Base-by-base conservation (phyloP, 2,329 filamentous ascomycete genomes). In the Gyromitra esculenta region DNA sequence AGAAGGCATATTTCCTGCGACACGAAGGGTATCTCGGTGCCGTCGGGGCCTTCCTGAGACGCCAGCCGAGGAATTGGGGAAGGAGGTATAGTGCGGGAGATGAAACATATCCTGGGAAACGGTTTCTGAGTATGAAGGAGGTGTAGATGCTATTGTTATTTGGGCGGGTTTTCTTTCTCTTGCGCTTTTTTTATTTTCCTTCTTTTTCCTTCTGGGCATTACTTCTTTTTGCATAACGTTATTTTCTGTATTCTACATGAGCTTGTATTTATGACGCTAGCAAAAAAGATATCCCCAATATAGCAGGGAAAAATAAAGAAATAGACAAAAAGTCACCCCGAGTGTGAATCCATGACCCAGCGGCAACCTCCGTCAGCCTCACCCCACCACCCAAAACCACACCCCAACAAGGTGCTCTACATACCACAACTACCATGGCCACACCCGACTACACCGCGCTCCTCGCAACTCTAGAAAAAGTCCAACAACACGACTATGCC, bases 21-120 rank as follows among this genome's bases (percentile, higher is more conserved):
- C 96, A 99, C 81, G 96, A 99, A 84, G 96, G 96, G 35, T 99
- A 98, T 82, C 88, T 99, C 0, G 96, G 96, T 8, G 89, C 94
- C 21, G 96, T 98, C 0, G 96, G 96, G 0, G 96, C 96, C 0
- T 99, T 99, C 82, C 85, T 99, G 48, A 69, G 95, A 85, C 87
- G 94, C 59, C 93, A 97, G 84, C 95, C 95, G 0, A 88, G 88
- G 78, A 96, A 97, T 81, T 98, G 95, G 95, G 94, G 94, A 0
- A 88, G 95, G 52, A 88, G 94, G 76, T 91, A 90, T 70, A 96
- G 92, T 82, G 86, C 94, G 48, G 92, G 94, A 79, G 87, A 86
- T 21, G 79, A 78, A 48, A 63, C 41, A 8, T 65, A 71, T 8
- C 67, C 18, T n/a, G 50, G 56, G 1, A 71, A 50, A 57, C 41